These are phyloP conservation scores for Lachnellula arida DNA, from an alignment of 2,329 filamentous ascomycete genomes.

Conservation along the genomic window DNA sequence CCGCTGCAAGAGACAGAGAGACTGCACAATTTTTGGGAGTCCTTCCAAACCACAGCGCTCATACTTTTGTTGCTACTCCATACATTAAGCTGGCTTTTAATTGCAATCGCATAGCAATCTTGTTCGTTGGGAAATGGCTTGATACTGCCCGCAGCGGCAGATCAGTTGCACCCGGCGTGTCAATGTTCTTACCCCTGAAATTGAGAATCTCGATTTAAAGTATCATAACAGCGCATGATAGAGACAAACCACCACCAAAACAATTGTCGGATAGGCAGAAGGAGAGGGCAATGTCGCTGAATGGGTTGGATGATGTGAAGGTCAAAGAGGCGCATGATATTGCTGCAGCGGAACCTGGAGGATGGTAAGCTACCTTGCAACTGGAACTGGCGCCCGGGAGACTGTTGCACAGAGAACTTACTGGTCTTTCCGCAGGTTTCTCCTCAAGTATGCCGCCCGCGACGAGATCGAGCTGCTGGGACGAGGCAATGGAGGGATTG, in stretches of 20 bases:
- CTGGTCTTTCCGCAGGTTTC: conserved; percentile 61
- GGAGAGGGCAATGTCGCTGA: conserved; percentile 73
- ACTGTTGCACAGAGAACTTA: neutral
- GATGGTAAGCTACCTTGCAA: conserved; percentile 60
- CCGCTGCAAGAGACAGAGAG: too few species aligned
- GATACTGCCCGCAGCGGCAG: conserved; percentile 18
- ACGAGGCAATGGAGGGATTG: conserved; percentile 74
- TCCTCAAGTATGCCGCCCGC: conserved; percentile 84
- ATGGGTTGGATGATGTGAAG: conserved; percentile 79
- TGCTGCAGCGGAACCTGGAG: conserved; percentile 76
- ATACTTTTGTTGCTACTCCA: too few species aligned
- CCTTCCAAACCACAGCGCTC: too few species aligned
- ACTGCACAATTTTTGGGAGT: too few species aligned
- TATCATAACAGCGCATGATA: conserved; percentile 7
- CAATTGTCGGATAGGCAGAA: conserved; percentile 7
- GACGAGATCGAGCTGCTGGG: conserved; percentile 80
- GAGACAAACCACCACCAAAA: conserved; percentile 9
- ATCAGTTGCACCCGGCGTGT: conserved; percentile 24
- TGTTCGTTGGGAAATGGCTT: conserved; percentile 3
- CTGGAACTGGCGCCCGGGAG: neutral
- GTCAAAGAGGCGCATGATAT: conserved; percentile 82
- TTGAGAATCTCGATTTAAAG: conserved; percentile 11
- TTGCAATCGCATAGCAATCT: too few species aligned
- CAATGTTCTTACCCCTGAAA: conserved; percentile 31
- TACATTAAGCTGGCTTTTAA: too few species aligned